These are phyloP conservation scores for Blastobotrys arbuscula DNA, from an alignment of 1,139 yeast species.

Conservation along the genomic window DNA sequence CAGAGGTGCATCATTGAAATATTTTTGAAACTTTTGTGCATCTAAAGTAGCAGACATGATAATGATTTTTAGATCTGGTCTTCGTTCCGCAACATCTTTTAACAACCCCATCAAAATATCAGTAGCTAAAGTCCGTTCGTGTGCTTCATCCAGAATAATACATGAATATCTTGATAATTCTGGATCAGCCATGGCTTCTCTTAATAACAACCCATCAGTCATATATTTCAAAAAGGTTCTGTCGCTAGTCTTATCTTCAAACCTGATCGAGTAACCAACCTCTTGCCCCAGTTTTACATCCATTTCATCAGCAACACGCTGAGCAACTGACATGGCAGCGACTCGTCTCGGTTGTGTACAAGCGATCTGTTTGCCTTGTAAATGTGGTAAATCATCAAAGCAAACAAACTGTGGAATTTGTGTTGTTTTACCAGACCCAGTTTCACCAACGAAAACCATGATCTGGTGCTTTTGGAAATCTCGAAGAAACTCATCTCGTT, in stretches of 20 bases:
- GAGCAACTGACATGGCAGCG: slow-evolving; percentile 97
- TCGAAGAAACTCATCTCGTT: slow-evolving; percentile 78
- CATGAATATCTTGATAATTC: slow-evolving; percentile 75
- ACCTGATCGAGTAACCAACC: slow-evolving; percentile 90
- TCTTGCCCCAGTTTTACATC: slow-evolving; percentile 86
- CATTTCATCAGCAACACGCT: slow-evolving; percentile 94
- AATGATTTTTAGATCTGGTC: slow-evolving; percentile 86
- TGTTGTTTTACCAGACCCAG: slow-evolving; percentile 97
- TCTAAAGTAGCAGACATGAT: slow-evolving; percentile 98
- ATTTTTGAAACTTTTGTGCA: slow-evolving; percentile 89
- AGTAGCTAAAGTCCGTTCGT: slow-evolving; percentile 93
- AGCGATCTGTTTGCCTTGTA: slow-evolving; percentile 74
- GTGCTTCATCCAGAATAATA: slow-evolving; percentile 94
- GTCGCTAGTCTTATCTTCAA: slow-evolving; percentile 78
- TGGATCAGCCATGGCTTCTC: slow-evolving; percentile 98
- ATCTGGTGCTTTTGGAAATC: slow-evolving; percentile 85
- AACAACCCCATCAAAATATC: slow-evolving; percentile 94
- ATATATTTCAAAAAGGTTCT: slow-evolving; percentile 85
- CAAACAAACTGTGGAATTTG: slow-evolving; percentile 95
- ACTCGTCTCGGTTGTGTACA: slow-evolving; percentile 98
- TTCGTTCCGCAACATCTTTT: slow-evolving; percentile 70
- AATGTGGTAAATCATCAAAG: slow-evolving; percentile 85
- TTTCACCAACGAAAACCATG: slow-evolving; percentile 98
- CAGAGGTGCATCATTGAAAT: slow-evolving; percentile 87
- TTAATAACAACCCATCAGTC: slow-evolving; percentile 98